Conservation (phyloP, 2,329 filamentous ascomycete genomes). For the Pezicula neosporulosa region DNA sequence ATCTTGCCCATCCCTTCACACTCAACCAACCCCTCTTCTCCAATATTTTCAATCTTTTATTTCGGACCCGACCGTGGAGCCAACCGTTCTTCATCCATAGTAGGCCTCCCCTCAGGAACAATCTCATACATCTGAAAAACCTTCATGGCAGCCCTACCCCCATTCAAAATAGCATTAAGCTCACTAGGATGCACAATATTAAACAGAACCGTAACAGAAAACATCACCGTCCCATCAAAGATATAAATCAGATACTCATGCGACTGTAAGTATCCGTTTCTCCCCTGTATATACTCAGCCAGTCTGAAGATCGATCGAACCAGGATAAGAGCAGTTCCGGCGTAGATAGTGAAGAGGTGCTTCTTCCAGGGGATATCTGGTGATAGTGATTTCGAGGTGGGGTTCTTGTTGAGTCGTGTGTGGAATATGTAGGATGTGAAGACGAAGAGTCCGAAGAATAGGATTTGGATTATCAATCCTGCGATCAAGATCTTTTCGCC, state of each 20-base stretch:
- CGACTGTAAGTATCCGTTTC: slow-evolving; percentile 35
- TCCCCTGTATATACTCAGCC: slow-evolving; percentile 40
- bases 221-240: slow-evolving; percentile 39
- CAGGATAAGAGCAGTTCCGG: slow-evolving; percentile 38
- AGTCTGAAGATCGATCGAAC: slow-evolving; percentile 41
- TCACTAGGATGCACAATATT: slow-evolving; percentile 28
- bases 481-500: slow-evolving; percentile 41
- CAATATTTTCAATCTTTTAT: too few species aligned
- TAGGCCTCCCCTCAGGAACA: too few species aligned
- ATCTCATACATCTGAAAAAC: too few species aligned
- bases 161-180: too few species aligned
- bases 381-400: slow-evolving; percentile 12
- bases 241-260: slow-evolving; percentile 40
- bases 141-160: too few species aligned
- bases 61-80: too few species aligned
- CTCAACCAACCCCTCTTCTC: too few species aligned
- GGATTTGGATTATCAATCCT: slow-evolving; percentile 45
- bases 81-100: too few species aligned
- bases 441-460: slow-evolving; percentile 48
- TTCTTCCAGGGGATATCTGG: slow-evolving; percentile 23
- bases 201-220: slow-evolving; percentile 31
- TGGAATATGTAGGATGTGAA: slow-evolving; percentile 41
- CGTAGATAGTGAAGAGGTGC: slow-evolving; percentile 37
- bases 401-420: slow-evolving; percentile 27
- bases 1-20: too few species aligned